Evolutionary conservation across 345 rosid species (phyloP).

Genomic region (Dipteronia sinensis): DNA sequence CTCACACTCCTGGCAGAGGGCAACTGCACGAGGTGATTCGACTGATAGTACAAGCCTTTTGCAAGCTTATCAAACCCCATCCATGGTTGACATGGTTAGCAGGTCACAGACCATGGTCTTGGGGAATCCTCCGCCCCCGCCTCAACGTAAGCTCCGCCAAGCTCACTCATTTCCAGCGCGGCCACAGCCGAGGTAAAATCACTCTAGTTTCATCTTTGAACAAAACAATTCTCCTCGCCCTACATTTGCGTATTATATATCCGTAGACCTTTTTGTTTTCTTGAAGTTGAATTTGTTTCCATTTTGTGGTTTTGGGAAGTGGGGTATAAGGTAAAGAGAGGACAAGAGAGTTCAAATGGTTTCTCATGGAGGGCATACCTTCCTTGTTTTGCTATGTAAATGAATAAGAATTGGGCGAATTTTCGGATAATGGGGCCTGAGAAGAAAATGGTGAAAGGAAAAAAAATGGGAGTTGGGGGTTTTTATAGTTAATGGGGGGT

Average conservation of each 20-base stretch:
- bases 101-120: constrained; percentile 82
- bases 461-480: constrained; percentile 16
- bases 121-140: constrained; percentile 36
- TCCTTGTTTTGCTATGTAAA: constrained; percentile 38
- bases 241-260: constrained; percentile 29
- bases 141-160: constrained; percentile 65
- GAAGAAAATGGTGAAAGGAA: constrained; percentile 16
- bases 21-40: constrained; percentile 92
- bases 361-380: constrained; percentile 32
- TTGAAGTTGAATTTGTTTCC: constrained; percentile 16
- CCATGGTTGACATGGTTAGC: constrained; percentile 92
- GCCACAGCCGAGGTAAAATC: constrained; percentile 57
- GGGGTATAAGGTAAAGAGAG: constrained; percentile 22
- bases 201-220: neutral
- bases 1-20: constrained; percentile 99
- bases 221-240: constrained; percentile 28
- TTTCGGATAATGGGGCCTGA: constrained; percentile 18
- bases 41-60: constrained; percentile 63
- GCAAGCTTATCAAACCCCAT: constrained; percentile 86
- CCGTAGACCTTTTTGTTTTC: constrained; percentile 27
- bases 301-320: constrained; percentile 29
- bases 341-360: constrained; percentile 17
- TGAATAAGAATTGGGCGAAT: constrained; percentile 38
- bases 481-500: constrained; percentile 27
- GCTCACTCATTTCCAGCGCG: constrained; percentile 68